These are phyloP conservation scores for Tylopilus plumbeoviolaceoides DNA, from an alignment of 768 basidiomycete species.

Conservation along the genomic window DNA sequence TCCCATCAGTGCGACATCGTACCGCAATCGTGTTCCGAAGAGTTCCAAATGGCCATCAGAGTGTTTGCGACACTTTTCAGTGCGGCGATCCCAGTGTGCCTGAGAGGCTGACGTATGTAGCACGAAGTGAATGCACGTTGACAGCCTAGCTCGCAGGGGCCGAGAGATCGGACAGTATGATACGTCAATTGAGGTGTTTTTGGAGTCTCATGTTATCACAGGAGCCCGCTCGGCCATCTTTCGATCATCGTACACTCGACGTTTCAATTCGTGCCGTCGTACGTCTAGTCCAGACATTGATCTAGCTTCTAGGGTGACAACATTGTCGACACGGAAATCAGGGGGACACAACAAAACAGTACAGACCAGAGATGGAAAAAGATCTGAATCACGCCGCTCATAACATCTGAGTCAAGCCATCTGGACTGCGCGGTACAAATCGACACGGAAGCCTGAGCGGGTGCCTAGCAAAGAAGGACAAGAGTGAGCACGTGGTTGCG, in stretches of 20 bases:
- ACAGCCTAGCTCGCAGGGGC: background rate
- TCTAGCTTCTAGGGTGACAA: background rate
- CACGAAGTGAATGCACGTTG: background rate
- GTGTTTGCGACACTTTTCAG: background rate
- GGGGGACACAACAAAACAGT: background rate
- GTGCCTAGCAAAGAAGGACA: conserved; percentile 11
- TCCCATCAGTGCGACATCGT: background rate
- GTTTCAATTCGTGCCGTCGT: background rate
- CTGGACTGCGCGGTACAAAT: conserved; percentile 21
- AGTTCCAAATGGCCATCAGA: background rate
- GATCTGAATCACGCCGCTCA: conserved; percentile 6
- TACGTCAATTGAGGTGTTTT: too few relatives aligned
- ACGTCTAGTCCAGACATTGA: background rate
- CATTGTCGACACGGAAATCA: background rate
- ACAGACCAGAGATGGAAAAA: background rate
- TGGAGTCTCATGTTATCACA: too few relatives aligned
- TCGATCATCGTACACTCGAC: background rate
- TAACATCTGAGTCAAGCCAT: conserved; percentile 15
- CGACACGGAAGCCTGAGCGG: conserved; percentile 24
- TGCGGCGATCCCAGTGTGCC: background rate
- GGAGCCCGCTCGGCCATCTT: too few relatives aligned
- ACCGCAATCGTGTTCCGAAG: background rate
- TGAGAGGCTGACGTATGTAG: background rate
- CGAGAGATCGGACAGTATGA: too few relatives aligned
- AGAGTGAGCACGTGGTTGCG: background rate